Evolutionary conservation across 129 eudicot genomes (phyloP).

Genomic region (Ambrosia trifida): DNA sequence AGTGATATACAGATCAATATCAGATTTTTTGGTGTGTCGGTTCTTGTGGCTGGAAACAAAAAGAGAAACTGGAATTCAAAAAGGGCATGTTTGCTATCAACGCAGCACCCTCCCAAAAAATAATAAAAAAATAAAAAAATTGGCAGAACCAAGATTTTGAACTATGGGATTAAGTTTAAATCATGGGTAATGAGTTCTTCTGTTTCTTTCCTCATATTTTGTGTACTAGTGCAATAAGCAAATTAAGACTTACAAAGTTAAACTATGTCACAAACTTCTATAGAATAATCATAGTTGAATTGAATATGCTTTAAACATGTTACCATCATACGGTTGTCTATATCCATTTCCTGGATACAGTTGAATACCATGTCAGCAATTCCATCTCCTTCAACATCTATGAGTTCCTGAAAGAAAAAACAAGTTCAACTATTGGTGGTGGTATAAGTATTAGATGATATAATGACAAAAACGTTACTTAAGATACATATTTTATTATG

Average conservation of each 20-base stretch:
- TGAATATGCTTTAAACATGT: neutral
- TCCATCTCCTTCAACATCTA: conserved; percentile 98
- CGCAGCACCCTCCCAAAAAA: too few species aligned
- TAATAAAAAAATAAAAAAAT: too few species aligned
- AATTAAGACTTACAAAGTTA: neutral
- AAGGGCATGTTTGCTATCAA: too few species aligned
- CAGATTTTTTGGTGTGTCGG: neutral
- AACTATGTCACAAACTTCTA: conserved; percentile 10
- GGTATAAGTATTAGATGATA: neutral
- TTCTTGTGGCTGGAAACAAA: neutral
- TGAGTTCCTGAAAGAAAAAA: conserved; percentile 69
- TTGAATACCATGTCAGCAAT: conserved; percentile 99
- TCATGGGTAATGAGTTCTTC: neutral
- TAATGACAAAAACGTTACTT: conserved; percentile 3
- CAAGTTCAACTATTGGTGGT: conserved; percentile 5
- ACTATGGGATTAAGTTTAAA: neutral
- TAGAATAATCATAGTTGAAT: conserved; percentile 11
- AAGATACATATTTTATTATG: neutral
- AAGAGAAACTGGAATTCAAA: too few species aligned
- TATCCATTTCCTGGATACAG: conserved; percentile 99
- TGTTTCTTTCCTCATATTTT: neutral
- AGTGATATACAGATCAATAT: neutral
- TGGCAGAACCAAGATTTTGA: neutral
- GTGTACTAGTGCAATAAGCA: conserved; percentile 1
- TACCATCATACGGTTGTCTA: conserved; percentile 99